Evolutionary conservation across 2,329 filamentous ascomycete genomes (phyloP), one percentile per base, ranked within the genome.

Genomic region (Pseudogymnoascus sp.): DNA sequence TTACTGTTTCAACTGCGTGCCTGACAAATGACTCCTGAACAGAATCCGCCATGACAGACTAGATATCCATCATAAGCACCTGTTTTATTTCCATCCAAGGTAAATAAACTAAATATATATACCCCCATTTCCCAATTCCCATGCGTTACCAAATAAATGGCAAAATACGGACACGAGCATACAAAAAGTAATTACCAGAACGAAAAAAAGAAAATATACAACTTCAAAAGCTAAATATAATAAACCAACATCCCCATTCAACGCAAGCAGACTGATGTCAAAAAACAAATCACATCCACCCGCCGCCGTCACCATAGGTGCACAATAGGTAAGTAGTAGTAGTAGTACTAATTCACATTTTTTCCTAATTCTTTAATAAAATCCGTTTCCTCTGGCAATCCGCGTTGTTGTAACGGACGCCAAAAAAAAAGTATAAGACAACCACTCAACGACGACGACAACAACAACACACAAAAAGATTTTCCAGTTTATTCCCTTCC

Each of bases 351-450:
- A 47, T 47, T 47, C 42, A 47, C 42, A 47, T 47, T 47, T 47
- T 47, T 47, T 47, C 42, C 42, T 47, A 47, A 47, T 47, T 47
- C 42, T 47, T 47, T 47, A 47, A 47, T 24, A 47, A 47, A 47
- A 47, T 6, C 6, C 42, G 3, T 47, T 47, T 47, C 42, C 42
- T 24, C 42, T 19, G 24, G 42, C 42, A 47, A 47, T 47, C 42
- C 42, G 42, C 42, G 14, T 29, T 29, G 21, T 21, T 42, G 19
- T 24, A 7, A 47, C 42, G 42, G 42, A 47, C 42, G 42, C 42
- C 42, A 47, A 47, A 47, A 47, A 47, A 47, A 24, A 47, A 47
- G 21, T 14, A 24, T 47, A 42, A 19, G 16, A 42, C 38, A 42
- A 21, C 38, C 16, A 35, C 24, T 6, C 16, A 42, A 21, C 38